These are phyloP conservation scores for Seiridium cupressi DNA, from an alignment of 2,329 filamentous ascomycete genomes.

Conservation along the genomic window DNA sequence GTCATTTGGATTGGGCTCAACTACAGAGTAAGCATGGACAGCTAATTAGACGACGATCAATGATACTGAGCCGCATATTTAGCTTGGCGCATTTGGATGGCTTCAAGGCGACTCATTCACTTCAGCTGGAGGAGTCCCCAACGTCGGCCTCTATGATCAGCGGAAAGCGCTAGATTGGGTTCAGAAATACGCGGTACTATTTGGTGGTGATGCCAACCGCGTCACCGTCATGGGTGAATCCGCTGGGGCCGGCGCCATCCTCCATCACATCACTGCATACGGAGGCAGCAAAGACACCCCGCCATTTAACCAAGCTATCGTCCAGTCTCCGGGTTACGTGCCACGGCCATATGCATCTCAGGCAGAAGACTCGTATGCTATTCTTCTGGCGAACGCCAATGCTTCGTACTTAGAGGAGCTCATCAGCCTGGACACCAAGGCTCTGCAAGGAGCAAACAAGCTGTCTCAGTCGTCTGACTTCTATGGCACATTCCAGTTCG, in stretches of 20 bases:
- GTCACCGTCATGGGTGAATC: conserved; percentile 41
- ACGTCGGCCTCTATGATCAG: conserved; percentile 43
- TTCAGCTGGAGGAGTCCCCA: neutral
- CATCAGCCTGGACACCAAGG: neutral
- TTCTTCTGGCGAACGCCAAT: neutral
- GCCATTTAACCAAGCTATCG: neutral
- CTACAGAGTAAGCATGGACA: neutral
- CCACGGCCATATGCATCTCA: neutral
- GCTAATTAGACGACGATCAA: too few species aligned
- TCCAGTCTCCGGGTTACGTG: conserved; percentile 2
- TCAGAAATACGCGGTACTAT: conserved; percentile 34
- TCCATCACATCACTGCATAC: conserved; percentile 4
- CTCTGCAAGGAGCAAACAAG: conserved; percentile 2
- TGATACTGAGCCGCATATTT: neutral
- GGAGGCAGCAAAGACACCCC: neutral
- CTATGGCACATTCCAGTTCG: conserved; percentile 5
- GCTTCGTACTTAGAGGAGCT: neutral
- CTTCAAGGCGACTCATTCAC: neutral
- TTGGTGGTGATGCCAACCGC: conserved; percentile 16
- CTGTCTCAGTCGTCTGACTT: conserved; percentile 1
- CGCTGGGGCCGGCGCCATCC: conserved; percentile 26
- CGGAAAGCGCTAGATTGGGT: conserved; percentile 44
- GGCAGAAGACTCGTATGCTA: neutral
- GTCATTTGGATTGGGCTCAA: neutral
- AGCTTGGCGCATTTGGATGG: conserved; percentile 7